Base-by-base conservation (phyloP, 257 asterid genomes). In the Nicotiana attenuata region DNA sequence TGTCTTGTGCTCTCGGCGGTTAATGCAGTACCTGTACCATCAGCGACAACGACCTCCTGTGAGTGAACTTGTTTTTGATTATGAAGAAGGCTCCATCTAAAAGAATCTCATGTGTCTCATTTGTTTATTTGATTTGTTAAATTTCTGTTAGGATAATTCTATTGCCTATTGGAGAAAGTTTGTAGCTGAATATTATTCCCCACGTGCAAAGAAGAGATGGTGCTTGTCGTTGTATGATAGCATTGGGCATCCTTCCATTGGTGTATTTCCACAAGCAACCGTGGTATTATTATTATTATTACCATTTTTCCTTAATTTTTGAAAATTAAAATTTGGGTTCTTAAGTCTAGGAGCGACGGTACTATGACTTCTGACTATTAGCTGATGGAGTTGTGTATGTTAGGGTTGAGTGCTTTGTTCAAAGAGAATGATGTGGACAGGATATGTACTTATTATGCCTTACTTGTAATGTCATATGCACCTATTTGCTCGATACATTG, bases 131-230 rank as follows among this genome's bases (percentile, higher is more conserved):
- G 33, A 78, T 29, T 82, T 57, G 15, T 52, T 47, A 26, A 41
- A 41, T 80, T 26, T 80, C 76, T 56, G 28, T 47, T 22, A 96
- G 99, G 98, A 94, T 78, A 91, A 96, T 84, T 82, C 92, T 81
- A 94, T 96, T 87, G 95, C 97, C 64, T 96, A 96, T 87, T 96
- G 99, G 99, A 94, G 94, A 85, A 96, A 96, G 87, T 96, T 96
- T 84, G 97, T 96, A 56, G 90, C 97, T 5, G 99, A 96, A 86
- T 96, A 94, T 89, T 96, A 94, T 88, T 90, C 97, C 83, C 97
- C 98, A 17, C 92, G 97, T 81, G 98, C 98, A 59, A 96, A 96
- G 96, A 94, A 92, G 89, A 89, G 98, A 86, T 96, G 99, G 98
- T 96, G 99, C 82, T 88, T 96, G 82, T 96, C 99, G 61, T 81